Conservation (phyloP, 371 early-diverging fungal species). For the Circinella minor region DNA sequence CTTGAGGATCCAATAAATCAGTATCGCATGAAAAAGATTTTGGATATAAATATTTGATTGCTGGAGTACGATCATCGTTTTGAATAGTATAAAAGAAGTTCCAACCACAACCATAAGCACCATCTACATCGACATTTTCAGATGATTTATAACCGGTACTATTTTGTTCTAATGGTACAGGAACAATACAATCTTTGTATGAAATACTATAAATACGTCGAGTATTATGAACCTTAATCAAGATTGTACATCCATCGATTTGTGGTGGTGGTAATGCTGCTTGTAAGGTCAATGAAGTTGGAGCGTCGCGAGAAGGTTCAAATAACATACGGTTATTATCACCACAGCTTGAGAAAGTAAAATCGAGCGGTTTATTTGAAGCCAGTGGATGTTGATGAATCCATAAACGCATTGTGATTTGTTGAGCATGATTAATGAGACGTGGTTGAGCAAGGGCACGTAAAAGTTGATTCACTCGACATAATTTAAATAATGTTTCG, state of each 20-base stretch:
- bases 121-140: neutral
- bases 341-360: slow-evolving; percentile 17
- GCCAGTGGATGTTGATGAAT: slow-evolving; percentile 18
- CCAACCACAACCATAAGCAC: slow-evolving; percentile 18
- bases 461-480: slow-evolving; percentile 24
- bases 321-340: slow-evolving; percentile 18
- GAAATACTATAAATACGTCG: slow-evolving; percentile 29
- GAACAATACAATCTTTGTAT: slow-evolving; percentile 18
- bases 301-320: slow-evolving; percentile 6
- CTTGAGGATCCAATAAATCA: slow-evolving; percentile 24
- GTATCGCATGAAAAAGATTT: slow-evolving; percentile 21
- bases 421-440: slow-evolving; percentile 18
- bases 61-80: neutral
- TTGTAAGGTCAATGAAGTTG: slow-evolving; percentile 14
- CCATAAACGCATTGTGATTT: slow-evolving; percentile 28
- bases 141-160: neutral
- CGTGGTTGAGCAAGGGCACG: slow-evolving; percentile 26
- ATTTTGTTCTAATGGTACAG: slow-evolving; percentile 8
- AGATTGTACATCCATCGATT: slow-evolving; percentile 27
- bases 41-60: slow-evolving; percentile 8
- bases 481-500: slow-evolving; percentile 21
- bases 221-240: slow-evolving; percentile 18
- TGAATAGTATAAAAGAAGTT: slow-evolving; percentile 14
- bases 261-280: slow-evolving; percentile 16
- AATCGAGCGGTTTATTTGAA: slow-evolving; percentile 27